These are phyloP conservation scores for Avena atlantica DNA, from an alignment of 176 grass and related monocot species.

Conservation along the genomic window DNA sequence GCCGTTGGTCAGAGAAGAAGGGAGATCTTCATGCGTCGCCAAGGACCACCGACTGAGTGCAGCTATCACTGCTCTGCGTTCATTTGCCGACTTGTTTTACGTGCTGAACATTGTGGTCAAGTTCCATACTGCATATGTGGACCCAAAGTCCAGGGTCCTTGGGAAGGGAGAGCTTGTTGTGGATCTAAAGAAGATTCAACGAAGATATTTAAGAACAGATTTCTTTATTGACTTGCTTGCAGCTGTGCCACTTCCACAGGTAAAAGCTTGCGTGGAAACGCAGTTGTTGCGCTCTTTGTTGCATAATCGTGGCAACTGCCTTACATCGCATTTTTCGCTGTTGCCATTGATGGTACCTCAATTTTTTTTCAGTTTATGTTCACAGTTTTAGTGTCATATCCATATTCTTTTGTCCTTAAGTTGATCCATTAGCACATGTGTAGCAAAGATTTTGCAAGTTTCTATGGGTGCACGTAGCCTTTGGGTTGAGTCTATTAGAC, in stretches of 20 bases:
- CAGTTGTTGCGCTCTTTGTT: background rate
- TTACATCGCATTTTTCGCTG: background rate
- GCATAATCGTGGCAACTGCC: background rate
- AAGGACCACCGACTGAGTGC: slow-evolving; percentile 54
- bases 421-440: background rate
- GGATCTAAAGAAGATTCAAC: slow-evolving; percentile 70
- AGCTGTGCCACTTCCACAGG: slow-evolving; percentile 87
- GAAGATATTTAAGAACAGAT: slow-evolving; percentile 65
- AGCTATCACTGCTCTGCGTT: slow-evolving; percentile 59
- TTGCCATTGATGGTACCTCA: background rate
- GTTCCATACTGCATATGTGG: slow-evolving; percentile 83
- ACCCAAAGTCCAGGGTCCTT: slow-evolving; percentile 70
- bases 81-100: slow-evolving; percentile 78
- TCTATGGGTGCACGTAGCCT: background rate
- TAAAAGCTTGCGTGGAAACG: background rate
- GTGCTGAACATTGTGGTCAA: slow-evolving; percentile 75
- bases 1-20: slow-evolving; percentile 40
- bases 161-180: slow-evolving; percentile 79
- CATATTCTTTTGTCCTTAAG: background rate
- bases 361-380: background rate
- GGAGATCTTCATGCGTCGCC: slow-evolving; percentile 43
- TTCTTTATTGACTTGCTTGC: slow-evolving; percentile 70
- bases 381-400: background rate
- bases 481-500: background rate
- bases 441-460: background rate